Evolutionary conservation across 108 stramenopile species (phyloP).

Genomic region (Craspedostauros australis): DNA sequence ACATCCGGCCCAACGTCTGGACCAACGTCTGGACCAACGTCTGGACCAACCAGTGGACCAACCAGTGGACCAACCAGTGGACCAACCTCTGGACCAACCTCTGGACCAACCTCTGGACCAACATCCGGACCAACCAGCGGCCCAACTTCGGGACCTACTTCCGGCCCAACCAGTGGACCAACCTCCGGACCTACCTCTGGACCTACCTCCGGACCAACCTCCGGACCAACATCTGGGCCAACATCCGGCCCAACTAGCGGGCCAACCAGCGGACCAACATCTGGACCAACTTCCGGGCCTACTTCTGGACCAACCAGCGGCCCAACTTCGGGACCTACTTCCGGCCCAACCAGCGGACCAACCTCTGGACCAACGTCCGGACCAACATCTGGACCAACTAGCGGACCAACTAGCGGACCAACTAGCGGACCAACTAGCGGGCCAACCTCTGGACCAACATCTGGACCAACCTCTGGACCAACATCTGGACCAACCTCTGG

Average conservation of each 20-base stretch:
- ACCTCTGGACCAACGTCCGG: conserved; percentile 9
- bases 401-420: conserved; percentile 11
- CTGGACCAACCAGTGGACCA: conserved; percentile 5
- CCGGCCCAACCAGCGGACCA: conserved; percentile 9
- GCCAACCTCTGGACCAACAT: conserved; percentile 4
- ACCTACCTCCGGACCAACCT: neutral
- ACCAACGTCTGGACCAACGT: conserved; percentile 7
- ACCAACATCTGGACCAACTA: conserved; percentile 9
- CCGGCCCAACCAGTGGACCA: conserved; percentile 8
- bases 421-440: conserved; percentile 8
- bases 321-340: conserved; percentile 1
- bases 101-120: conserved; percentile 9
- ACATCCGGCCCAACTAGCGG: neutral
- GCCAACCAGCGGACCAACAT: conserved; percentile 2
- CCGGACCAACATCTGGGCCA: neutral
- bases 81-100: too few relatives aligned
- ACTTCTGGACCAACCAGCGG: conserved; percentile 3
- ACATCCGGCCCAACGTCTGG: conserved; percentile 5
- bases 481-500: conserved; percentile 10
- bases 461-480: conserved; percentile 7
- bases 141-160: conserved; percentile 10
- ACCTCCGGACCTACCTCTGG: neutral
- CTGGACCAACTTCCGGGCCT: neutral
- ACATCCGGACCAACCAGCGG: neutral
- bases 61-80: conserved; percentile 4